Percentiles rank a stretch among this genome's conserved stretches.
Conservation (phyloP, 164 flowering plant genomes). For the Akebia trifoliata region DNA sequence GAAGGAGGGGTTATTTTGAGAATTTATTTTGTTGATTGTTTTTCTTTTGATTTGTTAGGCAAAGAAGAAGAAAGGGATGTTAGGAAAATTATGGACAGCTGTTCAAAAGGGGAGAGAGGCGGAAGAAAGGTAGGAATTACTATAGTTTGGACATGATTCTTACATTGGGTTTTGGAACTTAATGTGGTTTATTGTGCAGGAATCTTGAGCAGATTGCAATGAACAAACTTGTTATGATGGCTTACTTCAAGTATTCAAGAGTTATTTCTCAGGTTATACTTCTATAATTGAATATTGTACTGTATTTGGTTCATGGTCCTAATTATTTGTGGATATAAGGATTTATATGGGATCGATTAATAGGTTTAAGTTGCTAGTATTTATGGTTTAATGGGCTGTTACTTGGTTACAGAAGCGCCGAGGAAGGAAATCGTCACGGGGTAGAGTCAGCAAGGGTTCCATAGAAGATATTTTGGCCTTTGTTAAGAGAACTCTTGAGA, state of each 20-base stretch:
- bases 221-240: slow-evolving; percentile 66
- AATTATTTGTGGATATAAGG: too few relatives aligned
- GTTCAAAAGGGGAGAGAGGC: slow-evolving; percentile 32
- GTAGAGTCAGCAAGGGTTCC: slow-evolving; percentile 41
- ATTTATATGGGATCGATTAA: too few relatives aligned
- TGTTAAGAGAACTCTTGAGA: slow-evolving; percentile 52
- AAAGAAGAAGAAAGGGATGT: slow-evolving; percentile 39
- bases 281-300: too few relatives aligned
- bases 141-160: too few relatives aligned
- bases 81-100: slow-evolving; percentile 40
- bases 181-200: slow-evolving; percentile 45
- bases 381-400: too few relatives aligned
- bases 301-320: too few relatives aligned
- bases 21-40: neutral
- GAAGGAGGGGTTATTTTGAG: too few relatives aligned
- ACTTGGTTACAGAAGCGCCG: slow-evolving; percentile 71
- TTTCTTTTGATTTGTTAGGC: slow-evolving; percentile 31
- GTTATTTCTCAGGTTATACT: too few relatives aligned
- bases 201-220: slow-evolving; percentile 66
- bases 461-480: slow-evolving; percentile 70
- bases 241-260: slow-evolving; percentile 72
- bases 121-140: slow-evolving; percentile 39
- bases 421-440: slow-evolving; percentile 42
- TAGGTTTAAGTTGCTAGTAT: too few relatives aligned
- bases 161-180: too few relatives aligned